Base-by-base conservation (phyloP, 495 filamentous ascomycete species). In the Penicillium verhagenii region DNA sequence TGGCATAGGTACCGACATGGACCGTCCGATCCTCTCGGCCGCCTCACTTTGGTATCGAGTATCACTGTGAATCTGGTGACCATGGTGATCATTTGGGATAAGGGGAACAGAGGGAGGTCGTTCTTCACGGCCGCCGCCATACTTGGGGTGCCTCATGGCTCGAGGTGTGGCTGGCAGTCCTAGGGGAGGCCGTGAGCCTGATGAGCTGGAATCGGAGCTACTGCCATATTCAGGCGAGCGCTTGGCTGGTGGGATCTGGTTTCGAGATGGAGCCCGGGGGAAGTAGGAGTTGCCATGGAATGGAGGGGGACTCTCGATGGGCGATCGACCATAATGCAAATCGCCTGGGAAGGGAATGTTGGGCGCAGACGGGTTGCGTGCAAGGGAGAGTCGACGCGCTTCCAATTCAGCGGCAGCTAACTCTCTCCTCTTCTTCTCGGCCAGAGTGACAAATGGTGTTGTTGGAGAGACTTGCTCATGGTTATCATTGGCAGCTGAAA, bases 341-440 rank as follows among this genome's bases (percentile, higher is more conserved):
- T 88, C 82, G 35, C 86, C 85, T n/a, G 91, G 91, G 66, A 88
- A 87, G 11, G 86, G 84, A 61, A 96, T 94, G 5, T 84, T 78
- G 0, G 90, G 90, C 4, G 86, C 90, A 18, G 87, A 89, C 16
- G 89, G 87, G 56, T 91, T 82, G 10, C 86, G 78, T 2, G 90
- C 88, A 13, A 96, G 82, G 20, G 91, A 96, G 57, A 89, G 81
- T 42, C 91, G 83, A 18, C 91, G 83, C 53, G 92, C 88, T 72
- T 96, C 91, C 21, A 96, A 80, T 71, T 96, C 91, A 49, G 87
- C 86, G 7, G 89, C 89, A 13, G 91, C 91, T 23, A 87, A 72
- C 59, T 92, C 89, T 71, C 87, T 90, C 71, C 86, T 86, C 39
- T 58, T 72, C 55, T 62, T 66, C 45, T 77, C 74, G 0, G 68